Evolutionary conservation across 2,329 filamentous ascomycete genomes (phyloP), one percentile per base, ranked within the genome.

Genomic region (Fusarium graminum): DNA sequence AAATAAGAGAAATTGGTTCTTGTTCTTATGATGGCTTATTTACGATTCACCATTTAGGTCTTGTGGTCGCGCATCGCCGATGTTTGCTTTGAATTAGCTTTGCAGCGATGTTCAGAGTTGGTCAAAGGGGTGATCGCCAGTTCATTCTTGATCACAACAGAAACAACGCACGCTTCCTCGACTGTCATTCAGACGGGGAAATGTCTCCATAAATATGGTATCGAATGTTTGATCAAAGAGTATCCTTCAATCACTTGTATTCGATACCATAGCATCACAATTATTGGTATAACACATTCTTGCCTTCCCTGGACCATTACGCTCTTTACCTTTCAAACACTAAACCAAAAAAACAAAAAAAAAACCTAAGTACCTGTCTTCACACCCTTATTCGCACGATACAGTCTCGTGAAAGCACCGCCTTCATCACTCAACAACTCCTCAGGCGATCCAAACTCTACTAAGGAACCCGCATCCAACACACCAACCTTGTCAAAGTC

Each of bases 401-500:
- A 73, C 10, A 76, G 28, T 29, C 46, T 71, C 0, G 65, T 44
- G 62, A 76, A 75, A 11, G 54, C 63, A 32, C 74, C 68, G 1
- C 45, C 43, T 14, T 64, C 52, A 17, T 64, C 38, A 4, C 29
- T 25, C 47, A 76, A 47, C 41, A 76, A 45, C 28, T 73, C 65
- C 14, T 40, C 36, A 1, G 75, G 75, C 2, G 59, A 11, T 2
- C 73, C 76, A 63, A 73, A 73, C 47, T 77, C 76, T 0, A 73
- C 73, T 12, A 78, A 43, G 7, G 32, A 47, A 1, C 76, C 75
- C 17, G 47, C 64, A 28, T 76, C 74, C 11, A 78, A 61, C 30
- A 77, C 74, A 2, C 72, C 74, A 38, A 78, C 67, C 29, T 68
- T 73, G 43, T 77, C 76, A 65, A 78, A 77, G 45, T 78, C 76